Evolutionary conservation across 257 asterid species (phyloP), one percentile per base, ranked within the genome.

Genomic region (Ophiorrhiza pumila): DNA sequence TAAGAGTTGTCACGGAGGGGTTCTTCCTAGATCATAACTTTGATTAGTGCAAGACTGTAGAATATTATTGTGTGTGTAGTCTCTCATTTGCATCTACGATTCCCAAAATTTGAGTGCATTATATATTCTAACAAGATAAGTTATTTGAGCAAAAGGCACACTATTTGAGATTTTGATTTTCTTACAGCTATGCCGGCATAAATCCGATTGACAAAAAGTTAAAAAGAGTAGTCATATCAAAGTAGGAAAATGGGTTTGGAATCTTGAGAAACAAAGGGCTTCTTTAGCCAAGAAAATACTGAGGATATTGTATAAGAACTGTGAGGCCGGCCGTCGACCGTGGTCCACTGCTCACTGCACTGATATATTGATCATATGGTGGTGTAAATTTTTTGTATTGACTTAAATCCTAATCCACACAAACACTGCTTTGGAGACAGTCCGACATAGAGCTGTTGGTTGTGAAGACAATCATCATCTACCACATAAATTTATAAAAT

Each of bases 351-450:
- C n/a, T n/a, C n/a, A 13, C 49, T 60, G 43, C 66, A 41, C 68
- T 63, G 27, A 34, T 58, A 31, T 42, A 74, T 64, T 59, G n/a
- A n/a, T 34, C 15, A 53, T 57, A 37, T 71, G n/a, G 73, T 49
- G 61, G 32, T 37, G 64, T 42, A 29, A 46, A 68, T 23, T 12
- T 61, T 35, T 71, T 58, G 74, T 45, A 62, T 34, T 6, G 41
- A 65, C 22, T 53, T 70, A 77, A 74, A 79, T 68, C 74, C 45
- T 71, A 80, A 87, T 78, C 90, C 90, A 86, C 86, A 82, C 52
- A 80, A 52, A 37, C 23, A 68, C 35, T 65, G 29, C 60, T 35
- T 29, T 67, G 37, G 63, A 75, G 83, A 81, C 84, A 82, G 56
- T 11, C 74, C 71, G 86, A 77, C 86, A 79, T 15, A 62, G n/a